A percentile compares a stretch with the other conserved stretches of the same genome.
Evolutionary conservation across 2,329 filamentous ascomycete genomes (phyloP).

Genomic region (Neofusicoccum sp.): DNA sequence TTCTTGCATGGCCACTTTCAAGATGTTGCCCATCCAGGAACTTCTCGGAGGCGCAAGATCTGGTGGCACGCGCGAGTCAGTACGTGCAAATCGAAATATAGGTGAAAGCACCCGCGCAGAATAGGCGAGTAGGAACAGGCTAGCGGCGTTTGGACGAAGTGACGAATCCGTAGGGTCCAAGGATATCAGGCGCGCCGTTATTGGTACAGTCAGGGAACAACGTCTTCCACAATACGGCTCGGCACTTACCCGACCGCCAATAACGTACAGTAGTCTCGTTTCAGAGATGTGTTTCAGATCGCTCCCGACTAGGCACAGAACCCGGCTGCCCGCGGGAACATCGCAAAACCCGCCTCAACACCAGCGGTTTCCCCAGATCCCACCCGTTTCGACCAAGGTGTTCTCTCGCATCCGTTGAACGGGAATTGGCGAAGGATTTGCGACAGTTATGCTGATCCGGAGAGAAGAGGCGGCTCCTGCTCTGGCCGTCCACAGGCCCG

Average conservation of each 20-base stretch:
- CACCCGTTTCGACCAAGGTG: neutral
- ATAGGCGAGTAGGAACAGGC: no score
- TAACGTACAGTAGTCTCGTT: neutral
- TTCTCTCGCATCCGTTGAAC: no score
- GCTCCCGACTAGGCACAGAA: constrained; percentile 2
- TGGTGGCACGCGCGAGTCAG: no score
- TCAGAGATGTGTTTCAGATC: neutral
- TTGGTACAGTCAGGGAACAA: neutral
- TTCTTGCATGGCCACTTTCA: no score
- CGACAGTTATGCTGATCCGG: neutral
- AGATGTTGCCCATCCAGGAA: no score
- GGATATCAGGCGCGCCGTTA: neutral
- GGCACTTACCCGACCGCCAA: neutral
- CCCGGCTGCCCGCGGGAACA: neutral
- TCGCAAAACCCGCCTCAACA: neutral
- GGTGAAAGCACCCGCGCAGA: no score
- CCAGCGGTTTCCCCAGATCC: neutral
- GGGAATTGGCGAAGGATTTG: neutral
- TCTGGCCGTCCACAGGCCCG: neutral
- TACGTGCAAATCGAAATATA: no score
- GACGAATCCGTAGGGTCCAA: no score
- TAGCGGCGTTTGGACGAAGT: no score
- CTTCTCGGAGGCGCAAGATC: no score
- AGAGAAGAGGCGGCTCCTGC: neutral
- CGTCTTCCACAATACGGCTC: neutral